phyloP scores from a whole-genome alignment of 208 protist genomes.

The Phytomonas francai region DNA sequence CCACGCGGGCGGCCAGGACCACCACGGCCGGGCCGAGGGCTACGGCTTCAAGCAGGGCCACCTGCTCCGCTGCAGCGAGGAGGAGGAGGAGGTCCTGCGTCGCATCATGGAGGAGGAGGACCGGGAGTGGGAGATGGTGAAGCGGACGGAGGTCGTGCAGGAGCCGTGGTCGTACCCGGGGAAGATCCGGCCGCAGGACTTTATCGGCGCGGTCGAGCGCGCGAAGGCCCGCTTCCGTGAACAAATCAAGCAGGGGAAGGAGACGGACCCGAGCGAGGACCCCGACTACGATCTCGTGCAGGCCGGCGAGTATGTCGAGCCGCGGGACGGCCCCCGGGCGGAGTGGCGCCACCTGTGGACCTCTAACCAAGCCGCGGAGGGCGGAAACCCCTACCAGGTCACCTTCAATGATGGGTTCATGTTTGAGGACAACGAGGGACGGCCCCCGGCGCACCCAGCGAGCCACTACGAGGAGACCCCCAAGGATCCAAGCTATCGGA shows the following conservation, averaged over 20 bases:
- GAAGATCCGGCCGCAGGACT: conserved; percentile 79
- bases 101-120: conserved; percentile 90
- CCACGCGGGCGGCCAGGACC: conserved; percentile 63
- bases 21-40: conserved; percentile 67
- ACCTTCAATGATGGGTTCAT: conserved; percentile 87
- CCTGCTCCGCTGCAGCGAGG: conserved; percentile 73
- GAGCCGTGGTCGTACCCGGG: conserved; percentile 88
- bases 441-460: conserved; percentile 69
- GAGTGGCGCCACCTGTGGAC: conserved; percentile 89
- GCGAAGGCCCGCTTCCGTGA: conserved; percentile 80
- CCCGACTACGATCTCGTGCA: conserved; percentile 84
- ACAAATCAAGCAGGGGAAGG: conserved; percentile 70
- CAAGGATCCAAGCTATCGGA: conserved; percentile 70
- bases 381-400: conserved; percentile 62
- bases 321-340: conserved; percentile 76
- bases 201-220: conserved; percentile 79
- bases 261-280: conserved; percentile 83
- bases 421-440: conserved; percentile 81
- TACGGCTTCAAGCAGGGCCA: conserved; percentile 90
- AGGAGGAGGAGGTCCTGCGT: conserved; percentile 85
- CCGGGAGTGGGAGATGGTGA: conserved; percentile 89
- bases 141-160: conserved; percentile 86
- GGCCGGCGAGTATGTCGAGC: conserved; percentile 85
- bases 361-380: conserved; percentile 53
- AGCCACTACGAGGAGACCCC: conserved; percentile 79